phyloP scores from a whole-genome alignment of 441 rosid species.

The Gossypium gossypioides region DNA sequence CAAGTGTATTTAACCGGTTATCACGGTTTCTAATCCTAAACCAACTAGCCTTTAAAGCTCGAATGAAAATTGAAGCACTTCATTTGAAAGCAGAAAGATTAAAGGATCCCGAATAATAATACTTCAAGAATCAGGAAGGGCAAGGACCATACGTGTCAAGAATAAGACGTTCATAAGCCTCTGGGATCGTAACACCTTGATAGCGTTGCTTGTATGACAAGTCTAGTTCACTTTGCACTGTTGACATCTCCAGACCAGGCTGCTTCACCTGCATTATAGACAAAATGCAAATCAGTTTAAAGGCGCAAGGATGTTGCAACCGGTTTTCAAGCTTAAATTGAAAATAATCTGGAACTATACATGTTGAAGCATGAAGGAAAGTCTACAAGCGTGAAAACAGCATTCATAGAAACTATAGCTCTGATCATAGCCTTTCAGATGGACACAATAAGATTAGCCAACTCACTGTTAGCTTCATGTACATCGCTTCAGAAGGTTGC shows the following conservation, averaged over 20 bases:
- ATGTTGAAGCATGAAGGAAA: neutral
- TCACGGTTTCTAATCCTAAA: neutral
- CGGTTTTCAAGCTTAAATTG: neutral
- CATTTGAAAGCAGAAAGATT: too few species aligned
- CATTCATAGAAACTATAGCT: neutral
- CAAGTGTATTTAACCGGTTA: neutral
- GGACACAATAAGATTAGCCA: neutral
- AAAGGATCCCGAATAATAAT: neutral
- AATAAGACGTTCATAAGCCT: slow-evolving; percentile 95
- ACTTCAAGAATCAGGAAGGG: neutral
- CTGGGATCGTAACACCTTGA: slow-evolving; percentile 68
- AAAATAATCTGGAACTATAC: neutral
- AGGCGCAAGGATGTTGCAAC: neutral
- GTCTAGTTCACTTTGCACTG: slow-evolving; percentile 70
- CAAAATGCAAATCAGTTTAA: neutral
- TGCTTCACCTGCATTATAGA: neutral
- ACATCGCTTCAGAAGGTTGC: slow-evolving; percentile 88
- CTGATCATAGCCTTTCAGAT: neutral
- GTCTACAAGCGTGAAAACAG: neutral
- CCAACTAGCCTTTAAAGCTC: neutral
- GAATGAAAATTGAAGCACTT: too few species aligned
- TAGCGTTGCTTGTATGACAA: slow-evolving; percentile 87
- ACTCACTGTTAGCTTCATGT: slow-evolving; percentile 94
- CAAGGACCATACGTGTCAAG: slow-evolving; percentile 71
- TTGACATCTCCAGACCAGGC: neutral